phyloP scores from a whole-genome alignment of 2,329 filamentous ascomycete species.

The Neofusicoccum laricinum region DNA sequence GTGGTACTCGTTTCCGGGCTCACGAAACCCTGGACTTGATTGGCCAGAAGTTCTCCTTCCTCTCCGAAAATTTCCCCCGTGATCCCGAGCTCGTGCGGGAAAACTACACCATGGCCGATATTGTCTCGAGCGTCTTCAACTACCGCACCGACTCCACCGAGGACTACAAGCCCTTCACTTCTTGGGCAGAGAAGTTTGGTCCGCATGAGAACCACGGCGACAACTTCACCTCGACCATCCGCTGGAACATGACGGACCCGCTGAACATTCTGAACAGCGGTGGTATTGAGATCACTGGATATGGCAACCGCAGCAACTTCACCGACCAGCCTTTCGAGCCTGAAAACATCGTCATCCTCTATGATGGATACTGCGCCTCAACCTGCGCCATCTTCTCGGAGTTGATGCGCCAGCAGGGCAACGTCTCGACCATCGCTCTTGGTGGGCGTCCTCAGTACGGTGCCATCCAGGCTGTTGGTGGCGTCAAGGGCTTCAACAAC shows the following conservation, averaged over 20 bases:
- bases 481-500: constrained; percentile 50
- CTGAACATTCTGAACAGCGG: constrained; percentile 28
- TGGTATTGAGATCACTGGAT: constrained; percentile 37
- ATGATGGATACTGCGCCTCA: constrained; percentile 58
- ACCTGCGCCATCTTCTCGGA: constrained; percentile 58
- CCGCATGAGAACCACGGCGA: constrained; percentile 41
- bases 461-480: constrained; percentile 54
- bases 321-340: constrained; percentile 53
- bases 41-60: constrained; percentile 38
- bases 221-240: constrained; percentile 30
- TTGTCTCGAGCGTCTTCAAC: constrained; percentile 45
- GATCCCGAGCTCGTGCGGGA: constrained; percentile 29
- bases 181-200: constrained; percentile 43
- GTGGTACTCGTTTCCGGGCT: constrained; percentile 51
- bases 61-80: constrained; percentile 31
- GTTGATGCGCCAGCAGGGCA: constrained; percentile 51
- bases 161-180: constrained; percentile 49
- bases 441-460: constrained; percentile 48
- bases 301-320: constrained; percentile 42
- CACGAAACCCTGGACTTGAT: constrained; percentile 47
- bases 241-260: constrained; percentile 37
- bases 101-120: constrained; percentile 36
- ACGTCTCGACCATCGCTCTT: constrained; percentile 53
- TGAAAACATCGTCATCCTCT: constrained; percentile 52
- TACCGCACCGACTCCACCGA: constrained; percentile 47